These are phyloP conservation scores for Tribonema minus DNA, from an alignment of 108 stramenopile species.

Conservation along the genomic window DNA sequence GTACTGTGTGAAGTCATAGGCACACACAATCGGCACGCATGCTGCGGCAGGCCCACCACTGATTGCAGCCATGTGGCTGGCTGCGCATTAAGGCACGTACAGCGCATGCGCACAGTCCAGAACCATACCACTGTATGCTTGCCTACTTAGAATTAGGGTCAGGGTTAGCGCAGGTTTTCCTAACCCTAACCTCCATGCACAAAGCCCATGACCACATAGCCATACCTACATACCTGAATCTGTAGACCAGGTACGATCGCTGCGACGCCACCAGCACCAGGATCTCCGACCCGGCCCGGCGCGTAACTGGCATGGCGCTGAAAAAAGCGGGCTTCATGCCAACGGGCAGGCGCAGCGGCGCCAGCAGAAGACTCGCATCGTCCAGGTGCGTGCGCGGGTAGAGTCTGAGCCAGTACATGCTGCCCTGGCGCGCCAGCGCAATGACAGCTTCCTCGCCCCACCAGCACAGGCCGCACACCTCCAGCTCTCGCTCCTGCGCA, in stretches of 20 bases:
- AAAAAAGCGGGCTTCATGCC: constrained; percentile 3
- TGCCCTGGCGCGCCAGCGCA: constrained; percentile 1
- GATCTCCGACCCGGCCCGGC: neutral
- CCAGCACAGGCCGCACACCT: constrained; percentile 37
- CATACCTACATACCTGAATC: constrained; percentile 16
- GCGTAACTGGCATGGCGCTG: neutral
- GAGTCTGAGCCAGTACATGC: constrained; percentile 1
- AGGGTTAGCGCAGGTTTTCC: too few species aligned
- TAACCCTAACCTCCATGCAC: neutral
- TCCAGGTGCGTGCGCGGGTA: constrained; percentile 14
- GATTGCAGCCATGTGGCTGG: too few species aligned
- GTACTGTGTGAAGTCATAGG: too few species aligned
- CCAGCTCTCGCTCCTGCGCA: constrained; percentile 12
- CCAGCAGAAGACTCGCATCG: neutral
- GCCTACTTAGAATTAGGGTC: too few species aligned
- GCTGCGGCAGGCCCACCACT: too few species aligned
- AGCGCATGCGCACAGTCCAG: too few species aligned
- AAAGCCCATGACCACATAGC: neutral
- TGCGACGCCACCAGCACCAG: constrained; percentile 3
- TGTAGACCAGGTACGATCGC: constrained; percentile 26
- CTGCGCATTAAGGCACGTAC: too few species aligned
- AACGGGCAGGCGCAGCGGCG: constrained; percentile 7
- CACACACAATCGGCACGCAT: too few species aligned
- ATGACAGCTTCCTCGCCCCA: constrained; percentile 38
- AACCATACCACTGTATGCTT: too few species aligned